phyloP scores from a whole-genome alignment of 2,329 filamentous ascomycete species.

The Xenosphaeropsis pyriputrescens region DNA sequence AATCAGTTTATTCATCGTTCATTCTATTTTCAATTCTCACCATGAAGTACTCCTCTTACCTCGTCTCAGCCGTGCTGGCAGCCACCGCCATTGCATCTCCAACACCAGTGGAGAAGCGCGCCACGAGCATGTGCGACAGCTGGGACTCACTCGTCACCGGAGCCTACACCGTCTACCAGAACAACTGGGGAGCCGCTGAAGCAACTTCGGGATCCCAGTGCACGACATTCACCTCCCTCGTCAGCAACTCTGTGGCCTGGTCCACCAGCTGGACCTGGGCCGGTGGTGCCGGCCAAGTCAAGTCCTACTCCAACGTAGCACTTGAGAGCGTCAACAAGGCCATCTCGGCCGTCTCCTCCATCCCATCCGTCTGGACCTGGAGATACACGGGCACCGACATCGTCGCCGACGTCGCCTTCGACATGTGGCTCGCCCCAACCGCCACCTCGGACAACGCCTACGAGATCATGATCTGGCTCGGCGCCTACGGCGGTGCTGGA shows the following conservation, averaged over 20 bases:
- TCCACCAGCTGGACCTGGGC: constrained; percentile 26
- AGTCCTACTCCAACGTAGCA: constrained; percentile 14
- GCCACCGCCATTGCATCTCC: constrained; percentile 4
- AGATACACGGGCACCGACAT: constrained; percentile 31
- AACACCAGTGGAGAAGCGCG: constrained; percentile 16
- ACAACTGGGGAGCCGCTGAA: constrained; percentile 26
- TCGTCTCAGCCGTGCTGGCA: constrained; percentile 17
- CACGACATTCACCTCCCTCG: constrained; percentile 24
- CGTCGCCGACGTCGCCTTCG: constrained; percentile 44
- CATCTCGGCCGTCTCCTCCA: constrained; percentile 20
- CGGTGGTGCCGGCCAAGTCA: constrained; percentile 13
- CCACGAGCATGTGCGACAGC: constrained; percentile 9
- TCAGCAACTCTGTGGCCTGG: constrained; percentile 24
- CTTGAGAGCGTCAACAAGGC: constrained; percentile 17
- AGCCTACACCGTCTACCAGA: constrained; percentile 22
- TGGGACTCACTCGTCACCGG: constrained; percentile 9
- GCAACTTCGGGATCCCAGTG: constrained; percentile 29
- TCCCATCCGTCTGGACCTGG: constrained; percentile 20
- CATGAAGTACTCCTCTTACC: constrained; percentile 5
- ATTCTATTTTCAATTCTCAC: neutral
- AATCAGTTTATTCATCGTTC: too few species aligned
- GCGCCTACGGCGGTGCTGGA: constrained; percentile 37
- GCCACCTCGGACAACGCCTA: constrained; percentile 33
- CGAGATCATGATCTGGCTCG: constrained; percentile 54
- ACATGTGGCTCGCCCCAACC: constrained; percentile 39